Conservation (phyloP, 768 basidiomycete genomes). For the Chalciporus pseudorubinellus region DNA sequence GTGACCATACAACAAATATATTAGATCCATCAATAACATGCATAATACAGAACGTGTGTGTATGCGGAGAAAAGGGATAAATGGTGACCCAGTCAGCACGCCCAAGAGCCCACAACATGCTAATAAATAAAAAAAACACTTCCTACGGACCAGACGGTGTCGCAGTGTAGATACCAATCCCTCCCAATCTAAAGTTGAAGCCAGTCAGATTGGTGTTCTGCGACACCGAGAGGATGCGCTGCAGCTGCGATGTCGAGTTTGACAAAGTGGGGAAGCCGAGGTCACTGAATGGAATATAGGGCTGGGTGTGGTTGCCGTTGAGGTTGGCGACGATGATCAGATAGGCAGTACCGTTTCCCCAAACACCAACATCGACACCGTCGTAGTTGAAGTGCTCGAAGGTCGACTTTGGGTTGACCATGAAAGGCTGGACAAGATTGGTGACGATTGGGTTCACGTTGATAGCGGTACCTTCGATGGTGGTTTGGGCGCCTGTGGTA, state of each 20-base stretch:
- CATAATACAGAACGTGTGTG: too few relatives aligned
- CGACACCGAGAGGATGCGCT: conserved; percentile 9
- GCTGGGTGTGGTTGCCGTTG: not conserved
- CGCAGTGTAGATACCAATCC: conserved; percentile 23
- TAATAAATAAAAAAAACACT: too few relatives aligned
- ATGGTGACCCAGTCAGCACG: too few relatives aligned
- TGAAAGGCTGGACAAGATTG: conserved; percentile 18
- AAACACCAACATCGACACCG: conserved; percentile 26
- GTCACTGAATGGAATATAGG: conserved; percentile 15
- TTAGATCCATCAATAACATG: too few relatives aligned
- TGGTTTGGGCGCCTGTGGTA: conserved; percentile 12
- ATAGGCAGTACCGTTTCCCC: conserved; percentile 22
- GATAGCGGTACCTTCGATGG: conserved; percentile 20
- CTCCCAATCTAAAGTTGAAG: conserved; percentile 14
- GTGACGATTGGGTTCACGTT: conserved; percentile 6
- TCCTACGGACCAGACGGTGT: not conserved
- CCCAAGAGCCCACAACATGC: too few relatives aligned
- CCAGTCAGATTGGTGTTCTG: conserved; percentile 22
- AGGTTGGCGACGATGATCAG: conserved; percentile 22
- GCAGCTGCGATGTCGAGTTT: conserved; percentile 18
- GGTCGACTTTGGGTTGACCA: conserved; percentile 12
- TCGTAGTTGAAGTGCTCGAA: conserved; percentile 4
- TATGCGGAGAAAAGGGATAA: too few relatives aligned
- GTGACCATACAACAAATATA: too few relatives aligned
- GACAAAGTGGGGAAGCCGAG: conserved; percentile 18